Evolutionary conservation across 129 eudicot genomes (phyloP), one percentile per base, ranked within the genome.

Genomic region (Pittosporum tobira): DNA sequence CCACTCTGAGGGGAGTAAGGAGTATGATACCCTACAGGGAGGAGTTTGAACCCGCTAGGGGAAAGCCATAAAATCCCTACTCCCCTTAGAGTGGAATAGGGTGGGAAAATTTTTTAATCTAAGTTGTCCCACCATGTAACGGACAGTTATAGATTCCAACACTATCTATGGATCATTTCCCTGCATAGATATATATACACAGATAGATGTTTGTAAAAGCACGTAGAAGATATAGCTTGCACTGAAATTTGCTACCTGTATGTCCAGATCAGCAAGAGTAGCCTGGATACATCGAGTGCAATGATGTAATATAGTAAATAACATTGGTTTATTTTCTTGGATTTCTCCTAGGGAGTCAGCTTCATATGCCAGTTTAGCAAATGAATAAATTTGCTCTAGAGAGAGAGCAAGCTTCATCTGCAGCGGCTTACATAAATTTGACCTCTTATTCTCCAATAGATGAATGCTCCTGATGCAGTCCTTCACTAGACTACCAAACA

Each of bases 381-480:
- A 73, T 48, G 84, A 60, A 47, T 68, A 34, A 48, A 71, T 52
- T 65, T 83, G 89, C 69, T 86, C 94, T 42, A 91, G 82, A 64
- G 94, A 73, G 51, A 71, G 78, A 24, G 87, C 85, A 64, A 91
- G 90, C 76, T 91, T 91, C 79, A 77, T 67, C 49, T 80, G 82
- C 66, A 81, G 69, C 74, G 83, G 64, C 49, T 88, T 84, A 18
- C 75, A 68, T 59, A 63, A 69, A 73, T 60, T 74, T 73, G 79
- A 66, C 72, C 42, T 75, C 74, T 78, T 83, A 21, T 78, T 77
- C 63, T 78, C 88, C 68, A 69, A 34, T 48, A 57, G 70, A 78
- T 81, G 96, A 65, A 91, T 75, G 59, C 66, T 73, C 44, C 77
- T 73, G 55, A 86, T 61, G 71, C 90, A 80, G 61, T 83, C 78